These are phyloP conservation scores for Zygosaccharomyces gambellarensis DNA, from an alignment of 805 yeast genomes.

Conservation along the genomic window DNA sequence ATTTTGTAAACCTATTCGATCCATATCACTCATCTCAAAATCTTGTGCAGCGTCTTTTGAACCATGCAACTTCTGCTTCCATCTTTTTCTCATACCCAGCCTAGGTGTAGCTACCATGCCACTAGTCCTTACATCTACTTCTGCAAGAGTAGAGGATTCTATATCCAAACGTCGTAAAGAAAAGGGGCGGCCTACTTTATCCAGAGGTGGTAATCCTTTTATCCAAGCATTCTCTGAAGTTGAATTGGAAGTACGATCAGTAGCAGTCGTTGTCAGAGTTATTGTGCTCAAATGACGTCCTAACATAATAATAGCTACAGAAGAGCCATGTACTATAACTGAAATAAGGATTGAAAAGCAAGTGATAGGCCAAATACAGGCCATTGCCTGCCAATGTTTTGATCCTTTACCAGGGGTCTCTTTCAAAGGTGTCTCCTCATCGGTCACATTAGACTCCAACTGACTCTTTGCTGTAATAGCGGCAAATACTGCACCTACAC, in stretches of 20 bases:
- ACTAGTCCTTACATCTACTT: slow-evolving; percentile 51
- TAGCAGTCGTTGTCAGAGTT: slow-evolving; percentile 87
- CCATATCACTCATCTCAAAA: slow-evolving; percentile 26
- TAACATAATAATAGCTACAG: slow-evolving; percentile 66
- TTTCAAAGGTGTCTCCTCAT: slow-evolving; percentile 53
- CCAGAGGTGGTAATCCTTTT: slow-evolving; percentile 75
- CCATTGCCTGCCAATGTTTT: slow-evolving; percentile 55
- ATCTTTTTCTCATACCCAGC: slow-evolving; percentile 62
- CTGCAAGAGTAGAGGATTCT: slow-evolving; percentile 33
- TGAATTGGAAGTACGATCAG: slow-evolving; percentile 58
- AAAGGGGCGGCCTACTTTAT: slow-evolving; percentile 59
- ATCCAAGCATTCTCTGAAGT: slow-evolving; percentile 65
- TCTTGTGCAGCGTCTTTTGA: slow-evolving; percentile 26
- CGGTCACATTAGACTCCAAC: slow-evolving; percentile 49
- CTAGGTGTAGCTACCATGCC: slow-evolving; percentile 64
- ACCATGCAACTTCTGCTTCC: slow-evolving; percentile 30
- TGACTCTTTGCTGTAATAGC: slow-evolving; percentile 72
- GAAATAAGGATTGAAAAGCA: slow-evolving; percentile 78
- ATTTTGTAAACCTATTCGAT: slow-evolving; percentile 37
- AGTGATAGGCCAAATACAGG: slow-evolving; percentile 75
- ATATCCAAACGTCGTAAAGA: slow-evolving; percentile 83
- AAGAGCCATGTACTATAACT: slow-evolving; percentile 88
- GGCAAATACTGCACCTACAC: slow-evolving; percentile 89
- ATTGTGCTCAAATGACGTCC: slow-evolving; percentile 88
- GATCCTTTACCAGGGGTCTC: slow-evolving; percentile 42